These are phyloP conservation scores for Syzygium oleosum DNA, from an alignment of 345 rosid species.

Conservation along the genomic window DNA sequence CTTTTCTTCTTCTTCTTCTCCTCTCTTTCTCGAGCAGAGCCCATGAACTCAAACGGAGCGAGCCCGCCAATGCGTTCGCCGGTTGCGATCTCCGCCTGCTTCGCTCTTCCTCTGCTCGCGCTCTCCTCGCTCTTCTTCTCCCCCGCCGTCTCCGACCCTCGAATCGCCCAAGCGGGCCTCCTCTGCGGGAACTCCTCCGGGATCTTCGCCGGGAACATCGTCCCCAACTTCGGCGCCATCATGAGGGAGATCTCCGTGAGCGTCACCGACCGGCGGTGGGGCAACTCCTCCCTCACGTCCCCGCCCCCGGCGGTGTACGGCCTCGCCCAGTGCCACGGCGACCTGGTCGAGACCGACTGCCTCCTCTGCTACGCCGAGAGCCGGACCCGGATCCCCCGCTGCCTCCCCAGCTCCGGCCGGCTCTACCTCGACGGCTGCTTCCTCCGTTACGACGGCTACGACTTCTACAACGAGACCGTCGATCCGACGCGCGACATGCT, in stretches of 20 bases:
- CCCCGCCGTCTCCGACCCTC: neutral
- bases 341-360: constrained; percentile 32
- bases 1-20: too few species aligned
- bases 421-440: constrained; percentile 63
- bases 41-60: neutral
- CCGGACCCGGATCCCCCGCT: constrained; percentile 10
- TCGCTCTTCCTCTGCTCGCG: neutral
- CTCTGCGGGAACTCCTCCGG: neutral
- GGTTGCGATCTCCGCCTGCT: constrained; percentile 1
- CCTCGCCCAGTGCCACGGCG: constrained; percentile 37
- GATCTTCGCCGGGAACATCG: neutral
- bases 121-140: neutral
- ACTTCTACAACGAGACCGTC: constrained; percentile 35
- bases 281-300: constrained; percentile 1
- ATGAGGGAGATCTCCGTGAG: constrained; percentile 5
- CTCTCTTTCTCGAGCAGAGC: neutral
- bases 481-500: constrained; percentile 20
- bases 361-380: constrained; percentile 28
- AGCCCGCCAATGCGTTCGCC: neutral
- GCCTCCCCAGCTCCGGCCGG: constrained; percentile 38
- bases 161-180: neutral
- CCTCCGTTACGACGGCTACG: constrained; percentile 39
- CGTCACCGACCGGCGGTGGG: constrained; percentile 1
- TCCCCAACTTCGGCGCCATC: constrained; percentile 2
- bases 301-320: constrained; percentile 19